Evolutionary conservation across 1,139 yeast genomes (phyloP).

Genomic region (Ogataea hybrid): DNA sequence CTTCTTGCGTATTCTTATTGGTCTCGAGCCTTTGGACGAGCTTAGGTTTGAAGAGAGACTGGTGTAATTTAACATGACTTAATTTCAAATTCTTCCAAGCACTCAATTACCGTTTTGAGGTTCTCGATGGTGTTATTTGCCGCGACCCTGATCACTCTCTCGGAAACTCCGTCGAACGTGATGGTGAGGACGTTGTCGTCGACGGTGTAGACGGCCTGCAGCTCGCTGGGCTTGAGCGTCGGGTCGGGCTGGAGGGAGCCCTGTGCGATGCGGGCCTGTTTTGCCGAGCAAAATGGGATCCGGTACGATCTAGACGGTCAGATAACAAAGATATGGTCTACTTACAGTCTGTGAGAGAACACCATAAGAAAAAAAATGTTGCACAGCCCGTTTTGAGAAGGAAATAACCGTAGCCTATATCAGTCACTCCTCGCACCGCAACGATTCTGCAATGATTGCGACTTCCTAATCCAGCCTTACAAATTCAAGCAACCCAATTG

Average conservation of each 20-base stretch:
- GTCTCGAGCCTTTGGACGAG: too few relatives aligned
- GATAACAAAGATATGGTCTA: neutral
- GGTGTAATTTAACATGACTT: too few relatives aligned
- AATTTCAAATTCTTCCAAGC: too few relatives aligned
- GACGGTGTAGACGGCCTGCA: too few relatives aligned
- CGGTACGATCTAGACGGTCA: constrained; percentile 2
- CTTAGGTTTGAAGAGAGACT: too few relatives aligned
- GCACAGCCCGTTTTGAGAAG: constrained; percentile 6
- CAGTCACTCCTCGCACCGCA: neutral
- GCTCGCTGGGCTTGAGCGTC: constrained; percentile 61
- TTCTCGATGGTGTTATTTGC: too few relatives aligned
- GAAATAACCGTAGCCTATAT: neutral
- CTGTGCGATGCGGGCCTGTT: constrained; percentile 64
- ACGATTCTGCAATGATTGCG: neutral
- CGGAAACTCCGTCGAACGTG: too few relatives aligned
- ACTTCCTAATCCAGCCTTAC: constrained; percentile 4
- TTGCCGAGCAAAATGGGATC: constrained; percentile 59
- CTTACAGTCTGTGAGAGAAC: constrained; percentile 5
- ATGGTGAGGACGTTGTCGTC: too few relatives aligned
- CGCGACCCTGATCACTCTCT: too few relatives aligned
- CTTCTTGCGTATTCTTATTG: too few relatives aligned
- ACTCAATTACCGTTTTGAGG: too few relatives aligned
- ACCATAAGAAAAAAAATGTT: neutral
- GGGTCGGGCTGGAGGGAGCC: constrained; percentile 74
- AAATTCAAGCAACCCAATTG: constrained; percentile 5